Evolutionary conservation across 768 basidiomycete genomes (phyloP), one percentile per base, ranked within the genome.

Genomic region (Krasilnikovozyma curviuscula): DNA sequence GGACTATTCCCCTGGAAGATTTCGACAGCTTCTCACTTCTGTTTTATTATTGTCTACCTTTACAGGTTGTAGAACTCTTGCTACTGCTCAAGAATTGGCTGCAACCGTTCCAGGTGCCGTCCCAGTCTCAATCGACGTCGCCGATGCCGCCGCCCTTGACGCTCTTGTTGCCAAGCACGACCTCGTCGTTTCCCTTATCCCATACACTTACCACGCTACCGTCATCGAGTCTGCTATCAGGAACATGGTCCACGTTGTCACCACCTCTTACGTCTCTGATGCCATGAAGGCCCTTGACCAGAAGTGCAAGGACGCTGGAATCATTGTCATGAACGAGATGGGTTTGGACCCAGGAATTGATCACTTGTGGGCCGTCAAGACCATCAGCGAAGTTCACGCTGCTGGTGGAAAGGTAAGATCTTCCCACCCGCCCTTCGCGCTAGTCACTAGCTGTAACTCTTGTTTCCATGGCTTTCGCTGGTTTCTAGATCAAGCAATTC

Each of bases 331-430:
- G 73, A 98, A 98, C 67, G 93, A 98, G 69, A 83, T 98, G 58
- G 93, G 93, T 43, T 73, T 98, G 35, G 91, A 95, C 65, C 88
- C 88, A 40, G 88, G 88, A 61, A 83, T 91, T 37, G 84, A 89
- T 64, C 84, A 89, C 64, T 66, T 93, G 52, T 89, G 88, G 64
- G 88, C 88, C 27, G 70, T 93, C 66, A 91, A 91, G 73, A 84
- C 79, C 21, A 84, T 98, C 56, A 74, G 75, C 44, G 91, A 95
- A 63, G 83, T 95, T 4, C 88, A 98, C 63, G 79, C 74, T 38
- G 81, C 81, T 61, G 89, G 91, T 32, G 93, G 91, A 43, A 95
- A 93, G 77, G 83, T 80, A 79, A 76, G 61, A 61, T 23, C 5
- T 3, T 23, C 52, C 55, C 44, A 2, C 30, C 23, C 44, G 33